These are phyloP conservation scores for Sphaerostilbella broomeana DNA, from an alignment of 2,329 filamentous ascomycete species.

Conservation along the genomic window DNA sequence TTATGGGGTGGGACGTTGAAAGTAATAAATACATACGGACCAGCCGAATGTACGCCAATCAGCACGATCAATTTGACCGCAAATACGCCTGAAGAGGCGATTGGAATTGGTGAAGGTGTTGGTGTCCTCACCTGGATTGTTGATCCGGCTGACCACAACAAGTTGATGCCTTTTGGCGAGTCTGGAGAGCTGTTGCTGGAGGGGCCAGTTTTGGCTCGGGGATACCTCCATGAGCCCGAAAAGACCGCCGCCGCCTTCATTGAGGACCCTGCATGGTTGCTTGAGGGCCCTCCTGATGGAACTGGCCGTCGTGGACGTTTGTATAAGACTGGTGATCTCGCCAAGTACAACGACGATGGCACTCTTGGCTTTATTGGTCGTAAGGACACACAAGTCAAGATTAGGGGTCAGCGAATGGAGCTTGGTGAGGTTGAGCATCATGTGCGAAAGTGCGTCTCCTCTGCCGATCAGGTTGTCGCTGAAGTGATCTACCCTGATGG, in stretches of 20 bases:
- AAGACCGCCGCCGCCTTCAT: slow-evolving; percentile 42
- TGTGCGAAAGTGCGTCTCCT: neutral
- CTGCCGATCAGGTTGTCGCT: neutral
- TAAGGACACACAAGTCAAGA: slow-evolving; percentile 44
- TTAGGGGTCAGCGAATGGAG: slow-evolving; percentile 45
- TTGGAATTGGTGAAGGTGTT: neutral
- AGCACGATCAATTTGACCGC: slow-evolving; percentile 5
- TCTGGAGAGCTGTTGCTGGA: slow-evolving; percentile 31
- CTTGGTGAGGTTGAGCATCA: slow-evolving; percentile 24
- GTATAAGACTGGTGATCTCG: slow-evolving; percentile 30
- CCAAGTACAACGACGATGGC: slow-evolving; percentile 22
- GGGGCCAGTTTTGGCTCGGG: slow-evolving; percentile 40
- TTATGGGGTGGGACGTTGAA: neutral
- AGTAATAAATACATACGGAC: slow-evolving; percentile 17
- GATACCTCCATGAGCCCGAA: slow-evolving; percentile 40
- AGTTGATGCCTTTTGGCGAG: slow-evolving; percentile 21
- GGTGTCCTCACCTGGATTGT: slow-evolving; percentile 24
- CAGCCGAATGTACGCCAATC: slow-evolving; percentile 15
- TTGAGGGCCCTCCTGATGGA: neutral
- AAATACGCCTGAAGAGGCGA: neutral
- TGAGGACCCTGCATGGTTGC: slow-evolving; percentile 33
- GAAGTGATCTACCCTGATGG: neutral
- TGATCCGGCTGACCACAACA: slow-evolving; percentile 19
- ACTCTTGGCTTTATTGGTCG: slow-evolving; percentile 28
- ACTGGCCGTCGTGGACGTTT: slow-evolving; percentile 23